phyloP scores from a whole-genome alignment of 2,329 filamentous ascomycete species.

The Alternaria hordeiaustralica region DNA sequence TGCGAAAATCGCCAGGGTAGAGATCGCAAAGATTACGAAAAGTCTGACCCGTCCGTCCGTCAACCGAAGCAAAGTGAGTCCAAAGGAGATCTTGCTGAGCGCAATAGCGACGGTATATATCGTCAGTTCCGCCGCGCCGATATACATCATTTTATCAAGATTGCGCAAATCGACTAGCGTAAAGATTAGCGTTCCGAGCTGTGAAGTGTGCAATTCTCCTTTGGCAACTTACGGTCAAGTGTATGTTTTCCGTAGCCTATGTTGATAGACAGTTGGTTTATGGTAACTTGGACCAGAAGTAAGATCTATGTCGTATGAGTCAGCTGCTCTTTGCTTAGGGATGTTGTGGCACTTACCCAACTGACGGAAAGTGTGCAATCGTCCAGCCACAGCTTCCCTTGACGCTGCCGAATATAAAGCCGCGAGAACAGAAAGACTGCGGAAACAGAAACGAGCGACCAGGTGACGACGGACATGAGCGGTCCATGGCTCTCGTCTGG shows the following conservation, averaged over 20 bases:
- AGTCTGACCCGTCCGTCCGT: constrained; percentile 13
- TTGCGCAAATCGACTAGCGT: constrained; percentile 10
- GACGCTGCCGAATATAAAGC: constrained; percentile 15
- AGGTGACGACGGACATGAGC: constrained; percentile 14
- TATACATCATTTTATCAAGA: constrained; percentile 12
- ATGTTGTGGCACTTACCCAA: constrained; percentile 14
- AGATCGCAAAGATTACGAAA: constrained; percentile 16
- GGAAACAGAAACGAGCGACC: constrained; percentile 14
- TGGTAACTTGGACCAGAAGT: constrained; percentile 17
- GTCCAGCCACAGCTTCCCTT: constrained; percentile 21
- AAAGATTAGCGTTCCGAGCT: background rate
- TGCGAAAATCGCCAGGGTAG: constrained; percentile 11
- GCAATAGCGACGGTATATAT: constrained; percentile 16
- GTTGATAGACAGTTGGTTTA: constrained; percentile 20
- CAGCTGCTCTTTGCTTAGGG: background rate
- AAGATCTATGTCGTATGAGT: constrained; percentile 9
- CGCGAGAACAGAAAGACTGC: constrained; percentile 12
- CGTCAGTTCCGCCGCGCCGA: constrained; percentile 14
- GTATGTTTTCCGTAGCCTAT: constrained; percentile 18
- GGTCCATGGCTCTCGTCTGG: constrained; percentile 13
- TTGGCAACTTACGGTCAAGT: constrained; percentile 12
- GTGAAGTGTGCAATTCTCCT: background rate
- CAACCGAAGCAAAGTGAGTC: constrained; percentile 18
- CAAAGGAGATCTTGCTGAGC: constrained; percentile 24
- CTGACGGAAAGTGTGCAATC: constrained; percentile 14